A percentile compares a stretch with the other conserved stretches of the same genome.
These are phyloP conservation scores for Capsella rubella DNA, from an alignment of 441 rosid genomes.

Conservation along the genomic window DNA sequence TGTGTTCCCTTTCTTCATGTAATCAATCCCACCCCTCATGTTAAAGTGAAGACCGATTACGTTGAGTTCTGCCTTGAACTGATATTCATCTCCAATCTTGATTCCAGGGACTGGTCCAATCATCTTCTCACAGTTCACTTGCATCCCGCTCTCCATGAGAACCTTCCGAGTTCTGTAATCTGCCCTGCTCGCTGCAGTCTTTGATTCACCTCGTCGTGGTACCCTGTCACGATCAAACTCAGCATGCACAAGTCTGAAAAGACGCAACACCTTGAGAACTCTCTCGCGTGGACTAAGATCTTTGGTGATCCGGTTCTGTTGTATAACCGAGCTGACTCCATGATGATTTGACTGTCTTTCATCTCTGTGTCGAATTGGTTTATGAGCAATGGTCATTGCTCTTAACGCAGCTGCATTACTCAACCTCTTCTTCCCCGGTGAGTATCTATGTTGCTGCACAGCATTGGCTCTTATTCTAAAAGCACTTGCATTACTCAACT, in stretches of 20 bases:
- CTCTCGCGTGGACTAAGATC: slow-evolving; percentile 20
- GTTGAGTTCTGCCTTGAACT: slow-evolving; percentile 68
- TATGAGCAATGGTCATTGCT: slow-evolving; percentile 33
- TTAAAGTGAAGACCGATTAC: slow-evolving; percentile 78
- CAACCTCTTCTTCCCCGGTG: slow-evolving; percentile 21
- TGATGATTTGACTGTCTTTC: slow-evolving; percentile 44
- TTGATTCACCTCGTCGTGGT: slow-evolving; percentile 45
- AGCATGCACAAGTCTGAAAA: slow-evolving; percentile 61
- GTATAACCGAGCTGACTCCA: not conserved
- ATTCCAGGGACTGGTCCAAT: slow-evolving; percentile 86
- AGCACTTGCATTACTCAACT: slow-evolving; percentile 38
- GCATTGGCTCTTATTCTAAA: slow-evolving; percentile 2
- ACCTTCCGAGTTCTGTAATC: slow-evolving; percentile 41
- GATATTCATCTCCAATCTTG: slow-evolving; percentile 85
- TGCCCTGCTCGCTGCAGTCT: slow-evolving; percentile 45
- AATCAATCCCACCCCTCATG: slow-evolving; percentile 78
- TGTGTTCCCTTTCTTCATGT: slow-evolving; percentile 46
- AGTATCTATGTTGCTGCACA: not conserved
- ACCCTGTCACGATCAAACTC: slow-evolving; percentile 62
- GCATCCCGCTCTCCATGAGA: slow-evolving; percentile 53
- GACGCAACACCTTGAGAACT: not conserved
- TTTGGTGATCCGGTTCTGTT: not conserved
- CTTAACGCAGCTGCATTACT: slow-evolving; percentile 31
- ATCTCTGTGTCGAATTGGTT: slow-evolving; percentile 28
- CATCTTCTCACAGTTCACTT: slow-evolving; percentile 49